phyloP scores from a whole-genome alignment of 345 rosid genomes.

The Arabidopsis suecica region DNA sequence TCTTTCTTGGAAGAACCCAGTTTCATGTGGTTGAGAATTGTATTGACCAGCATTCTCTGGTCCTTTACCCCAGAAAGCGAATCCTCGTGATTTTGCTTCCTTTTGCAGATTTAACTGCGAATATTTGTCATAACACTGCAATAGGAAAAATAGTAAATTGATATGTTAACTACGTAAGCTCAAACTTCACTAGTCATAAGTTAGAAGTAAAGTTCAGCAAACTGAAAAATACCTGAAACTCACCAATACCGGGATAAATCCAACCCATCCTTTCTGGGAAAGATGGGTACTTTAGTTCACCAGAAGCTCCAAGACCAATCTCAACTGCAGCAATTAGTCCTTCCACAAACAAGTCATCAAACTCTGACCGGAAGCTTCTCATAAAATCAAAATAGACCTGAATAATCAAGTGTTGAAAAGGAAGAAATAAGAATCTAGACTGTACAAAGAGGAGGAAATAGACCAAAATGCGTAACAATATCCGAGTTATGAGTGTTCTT shows the following conservation, averaged over 20 bases:
- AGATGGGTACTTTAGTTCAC: slow-evolving; percentile 88
- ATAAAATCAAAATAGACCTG: slow-evolving; percentile 97
- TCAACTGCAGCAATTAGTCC: slow-evolving; percentile 76
- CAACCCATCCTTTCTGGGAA: slow-evolving; percentile 88
- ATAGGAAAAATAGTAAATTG: background rate
- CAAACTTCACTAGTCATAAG: slow-evolving; percentile 5
- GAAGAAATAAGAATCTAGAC: slow-evolving; percentile 8
- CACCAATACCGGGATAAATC: slow-evolving; percentile 97
- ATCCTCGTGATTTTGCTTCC: slow-evolving; percentile 83
- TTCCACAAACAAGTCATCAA: slow-evolving; percentile 77
- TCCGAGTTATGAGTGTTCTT: background rate
- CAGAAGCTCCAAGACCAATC: slow-evolving; percentile 92
- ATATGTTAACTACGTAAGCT: background rate
- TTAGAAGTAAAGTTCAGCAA: slow-evolving; percentile 22
- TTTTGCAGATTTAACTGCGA: slow-evolving; percentile 67
- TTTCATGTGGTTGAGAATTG: slow-evolving; percentile 90
- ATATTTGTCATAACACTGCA: slow-evolving; percentile 92
- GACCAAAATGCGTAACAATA: background rate
- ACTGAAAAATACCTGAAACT: slow-evolving; percentile 83
- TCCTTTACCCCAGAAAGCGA: slow-evolving; percentile 82
- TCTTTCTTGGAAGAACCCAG: slow-evolving; percentile 85
- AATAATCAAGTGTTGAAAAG: slow-evolving; percentile 26
- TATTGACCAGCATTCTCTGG: slow-evolving; percentile 93
- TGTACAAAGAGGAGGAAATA: background rate
- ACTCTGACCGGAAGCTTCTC: slow-evolving; percentile 95